A percentile compares a stretch with the other conserved stretches of the same genome.
Evolutionary conservation across 108 stramenopile species (phyloP).

Genomic region (Poteriospumella lacustris): DNA sequence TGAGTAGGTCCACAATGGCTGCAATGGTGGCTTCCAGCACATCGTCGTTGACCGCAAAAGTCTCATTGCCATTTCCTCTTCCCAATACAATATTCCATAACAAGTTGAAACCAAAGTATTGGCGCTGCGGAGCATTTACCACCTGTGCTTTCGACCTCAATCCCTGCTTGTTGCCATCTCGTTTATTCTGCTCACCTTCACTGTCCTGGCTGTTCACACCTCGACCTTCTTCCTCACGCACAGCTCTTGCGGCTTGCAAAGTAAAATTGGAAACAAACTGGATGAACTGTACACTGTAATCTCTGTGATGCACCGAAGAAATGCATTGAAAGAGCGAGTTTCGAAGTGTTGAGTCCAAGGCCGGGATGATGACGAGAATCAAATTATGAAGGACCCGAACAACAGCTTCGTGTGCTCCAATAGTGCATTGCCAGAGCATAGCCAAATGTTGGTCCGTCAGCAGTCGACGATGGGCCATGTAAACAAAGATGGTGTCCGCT

Average conservation of each 20-base stretch:
- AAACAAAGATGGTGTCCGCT: neutral
- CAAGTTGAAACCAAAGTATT: conserved; percentile 4
- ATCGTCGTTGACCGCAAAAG: neutral
- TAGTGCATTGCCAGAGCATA: neutral
- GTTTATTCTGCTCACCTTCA: neutral
- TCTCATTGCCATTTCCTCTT: too few relatives aligned
- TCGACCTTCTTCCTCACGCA: neutral
- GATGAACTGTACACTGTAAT: conserved; percentile 4
- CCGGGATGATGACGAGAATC: neutral
- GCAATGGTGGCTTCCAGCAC: neutral
- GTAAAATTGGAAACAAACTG: conserved; percentile 1
- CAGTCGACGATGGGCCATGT: neutral
- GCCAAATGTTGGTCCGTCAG: conserved; percentile 1
- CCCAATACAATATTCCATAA: conserved; percentile 25
- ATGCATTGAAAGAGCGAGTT: neutral
- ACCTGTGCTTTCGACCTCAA: neutral
- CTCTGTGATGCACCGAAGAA: neutral
- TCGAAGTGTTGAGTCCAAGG: neutral
- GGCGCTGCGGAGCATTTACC: neutral
- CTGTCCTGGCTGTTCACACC: neutral
- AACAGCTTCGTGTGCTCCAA: conserved; percentile 21
- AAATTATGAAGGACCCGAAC: neutral
- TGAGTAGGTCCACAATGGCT: conserved; percentile 10
- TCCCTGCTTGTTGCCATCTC: neutral
- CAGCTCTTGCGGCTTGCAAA: neutral